Evolutionary conservation across 108 stramenopile genomes (phyloP).

Genomic region (Skeletonema costatum): DNA sequence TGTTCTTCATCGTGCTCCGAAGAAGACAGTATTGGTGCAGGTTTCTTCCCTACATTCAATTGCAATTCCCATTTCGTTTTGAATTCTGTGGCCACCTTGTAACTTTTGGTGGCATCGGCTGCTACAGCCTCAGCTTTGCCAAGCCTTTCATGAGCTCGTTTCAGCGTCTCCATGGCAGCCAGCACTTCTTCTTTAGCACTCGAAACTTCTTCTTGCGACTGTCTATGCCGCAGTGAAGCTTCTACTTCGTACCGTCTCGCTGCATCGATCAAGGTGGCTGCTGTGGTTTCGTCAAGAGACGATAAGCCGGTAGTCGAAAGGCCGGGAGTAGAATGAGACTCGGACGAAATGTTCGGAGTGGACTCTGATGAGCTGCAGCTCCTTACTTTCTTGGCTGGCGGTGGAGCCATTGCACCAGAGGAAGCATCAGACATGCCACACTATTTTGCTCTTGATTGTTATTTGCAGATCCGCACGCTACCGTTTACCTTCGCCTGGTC

Average conservation of each 20-base stretch:
- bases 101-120: slow-evolving; percentile 11
- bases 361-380: slow-evolving; percentile 40
- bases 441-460: not conserved
- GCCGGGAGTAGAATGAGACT: not conserved
- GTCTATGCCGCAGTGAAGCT: slow-evolving; percentile 11
- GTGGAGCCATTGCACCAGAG: not conserved
- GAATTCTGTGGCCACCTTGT: slow-evolving; percentile 17
- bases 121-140: slow-evolving; percentile 18
- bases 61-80: slow-evolving; percentile 18
- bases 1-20: slow-evolving; percentile 18
- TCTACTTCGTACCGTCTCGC: slow-evolving; percentile 29
- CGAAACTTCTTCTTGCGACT: slow-evolving; percentile 9
- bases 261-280: slow-evolving; percentile 20
- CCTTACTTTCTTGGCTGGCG: slow-evolving; percentile 15
- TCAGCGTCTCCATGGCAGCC: slow-evolving; percentile 16
- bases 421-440: not conserved
- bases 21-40: not conserved
- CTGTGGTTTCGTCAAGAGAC: slow-evolving; percentile 8
- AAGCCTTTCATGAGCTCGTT: slow-evolving; percentile 34
- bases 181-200: slow-evolving; percentile 30
- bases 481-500: not conserved
- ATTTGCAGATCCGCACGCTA: not conserved
- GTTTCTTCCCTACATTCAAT: slow-evolving; percentile 17
- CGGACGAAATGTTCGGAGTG: slow-evolving; percentile 9
- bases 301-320: not conserved